Percentiles rank a stretch among this genome's conserved stretches.
phyloP scores from a whole-genome alignment of 768 basidiomycete genomes.

The Suillus weaverae region DNA sequence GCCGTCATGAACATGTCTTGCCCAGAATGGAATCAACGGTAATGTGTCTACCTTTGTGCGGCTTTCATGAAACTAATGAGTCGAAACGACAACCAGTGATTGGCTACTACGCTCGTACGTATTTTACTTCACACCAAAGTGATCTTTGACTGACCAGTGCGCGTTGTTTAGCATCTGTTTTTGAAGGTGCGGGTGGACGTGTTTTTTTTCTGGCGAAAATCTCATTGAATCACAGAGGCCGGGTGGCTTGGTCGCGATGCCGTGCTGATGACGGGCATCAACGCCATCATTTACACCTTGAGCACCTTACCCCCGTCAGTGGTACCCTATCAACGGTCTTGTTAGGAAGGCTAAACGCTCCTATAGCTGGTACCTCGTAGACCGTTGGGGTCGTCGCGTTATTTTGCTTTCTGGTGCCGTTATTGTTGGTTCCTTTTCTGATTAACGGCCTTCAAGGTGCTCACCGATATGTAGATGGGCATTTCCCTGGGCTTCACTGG shows the following conservation, averaged over 20 bases:
- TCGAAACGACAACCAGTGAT: constrained; percentile 57
- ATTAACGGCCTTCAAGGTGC: constrained; percentile 7
- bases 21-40: constrained; percentile 94
- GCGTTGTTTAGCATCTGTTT: constrained; percentile 66
- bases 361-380: constrained; percentile 88
- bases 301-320: constrained; percentile 82
- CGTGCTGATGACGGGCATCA: constrained; percentile 94
- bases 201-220: not conserved
- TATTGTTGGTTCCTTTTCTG: constrained; percentile 47
- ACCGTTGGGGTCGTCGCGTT: constrained; percentile 84
- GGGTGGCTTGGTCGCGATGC: constrained; percentile 95
- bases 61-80: constrained; percentile 9
- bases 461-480: constrained; percentile 61
- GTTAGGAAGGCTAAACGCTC: constrained; percentile 6
- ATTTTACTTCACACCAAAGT: constrained; percentile 6
- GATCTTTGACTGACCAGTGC: constrained; percentile 13
- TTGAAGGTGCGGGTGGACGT: constrained; percentile 63
- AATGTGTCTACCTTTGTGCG: constrained; percentile 20
- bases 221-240: constrained; percentile 57
- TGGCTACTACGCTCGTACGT: constrained; percentile 89
- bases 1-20: constrained; percentile 7
- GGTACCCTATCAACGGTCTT: not conserved
- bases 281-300: constrained; percentile 76
- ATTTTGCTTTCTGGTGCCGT: constrained; percentile 88
- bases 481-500: constrained; percentile 77